Base-by-base conservation (phyloP, 495 filamentous ascomycete species). In the Saxophila tyrrhenica region DNA sequence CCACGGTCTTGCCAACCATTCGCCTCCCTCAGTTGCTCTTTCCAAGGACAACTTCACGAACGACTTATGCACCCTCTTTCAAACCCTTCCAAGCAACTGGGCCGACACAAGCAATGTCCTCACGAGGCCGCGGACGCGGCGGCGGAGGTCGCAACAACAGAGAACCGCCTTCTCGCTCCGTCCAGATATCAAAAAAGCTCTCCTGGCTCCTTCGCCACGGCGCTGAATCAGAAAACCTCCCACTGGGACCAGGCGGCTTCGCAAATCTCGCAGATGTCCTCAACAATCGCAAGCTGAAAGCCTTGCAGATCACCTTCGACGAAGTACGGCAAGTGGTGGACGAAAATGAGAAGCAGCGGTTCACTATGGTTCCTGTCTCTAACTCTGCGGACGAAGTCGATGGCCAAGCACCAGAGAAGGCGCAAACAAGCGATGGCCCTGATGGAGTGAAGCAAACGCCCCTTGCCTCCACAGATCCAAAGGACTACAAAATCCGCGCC, bases 261-360 rank as follows among this genome's bases (percentile, higher is more conserved):
- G 87, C 84, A 15, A 82, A 79, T 59, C 75, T 95, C 17, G 78
- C 78, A 51, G 80, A 84, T 58, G 80, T 95, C 62, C 76, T 96
- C 49, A 68, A 74, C 68, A 89, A 81, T 76, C 76, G 73, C 45
- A 82, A 80, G 56, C 70, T 94, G 52, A 79, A 78, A 54, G 79
- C 78, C 5, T 73, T 94, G 3, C 70, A 83, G 49, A 76, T 84
- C 13, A 85, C 84, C 15, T 79, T 96, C 64, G 63, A 73, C 11
- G 90, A 94, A 60, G 79, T 98, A 64, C 65, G 74, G 29, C 52
- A 71, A n/a, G 75, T 85, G 35, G 91, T 96, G 39, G 67, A 70
- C 9, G 75, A 74, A 20, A 90, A 86, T 58, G 87, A 92, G 64
- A 98, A 98, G 67, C 85, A 97, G 67, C 87, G 92, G 19, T 98